Base-by-base conservation (phyloP, 306 rosid species). In the Rosa chinensis region DNA sequence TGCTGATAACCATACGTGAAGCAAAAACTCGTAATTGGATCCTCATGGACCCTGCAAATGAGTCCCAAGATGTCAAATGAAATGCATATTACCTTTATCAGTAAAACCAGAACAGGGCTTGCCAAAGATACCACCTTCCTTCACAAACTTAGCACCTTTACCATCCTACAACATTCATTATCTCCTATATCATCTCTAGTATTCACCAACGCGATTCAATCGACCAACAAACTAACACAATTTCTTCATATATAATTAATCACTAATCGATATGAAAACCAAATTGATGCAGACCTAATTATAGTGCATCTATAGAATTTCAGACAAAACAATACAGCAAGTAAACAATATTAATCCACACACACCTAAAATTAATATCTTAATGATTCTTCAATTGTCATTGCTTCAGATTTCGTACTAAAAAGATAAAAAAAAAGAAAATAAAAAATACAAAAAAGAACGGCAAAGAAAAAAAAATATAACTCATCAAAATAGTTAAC, bases 81-180 rank as follows among this genome's bases (percentile, higher is more conserved):
- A n/a, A 56, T n/a, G 32, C 63, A 1, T 20, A 9, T 12, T 25
- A 11, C 40, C 42, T 13, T 28, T 28, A 13, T 32, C 0, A 28
- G 66, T 10, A 23, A 1, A 5, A 8, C 66, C 66, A 21, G 62
- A 25, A 10, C 0, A 59, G 1, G n/a, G 2, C 44, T 2, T 11
- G 44, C 70, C 70, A 37, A 64, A 32, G n/a, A 64, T 18, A 64
- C 21, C 70, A 25, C 66, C 66, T 59, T 59, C 39, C 39, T 59
- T 23, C 37, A 61, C 35, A 61, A 61, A 61, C 39, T 14, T n/a
- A 37, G n/a, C 66, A 37, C 48, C 49, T 53, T 52, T 59, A 73
- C 35, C 6, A 73, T 55, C 53, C 17, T 2, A 16, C 8, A 50
- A 17, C 47, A 20, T 20, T 20, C 21, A 37, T 42, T 43, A 1